These are phyloP conservation scores for Neonectria punicea DNA, from an alignment of 2,329 filamentous ascomycete species.

Conservation along the genomic window DNA sequence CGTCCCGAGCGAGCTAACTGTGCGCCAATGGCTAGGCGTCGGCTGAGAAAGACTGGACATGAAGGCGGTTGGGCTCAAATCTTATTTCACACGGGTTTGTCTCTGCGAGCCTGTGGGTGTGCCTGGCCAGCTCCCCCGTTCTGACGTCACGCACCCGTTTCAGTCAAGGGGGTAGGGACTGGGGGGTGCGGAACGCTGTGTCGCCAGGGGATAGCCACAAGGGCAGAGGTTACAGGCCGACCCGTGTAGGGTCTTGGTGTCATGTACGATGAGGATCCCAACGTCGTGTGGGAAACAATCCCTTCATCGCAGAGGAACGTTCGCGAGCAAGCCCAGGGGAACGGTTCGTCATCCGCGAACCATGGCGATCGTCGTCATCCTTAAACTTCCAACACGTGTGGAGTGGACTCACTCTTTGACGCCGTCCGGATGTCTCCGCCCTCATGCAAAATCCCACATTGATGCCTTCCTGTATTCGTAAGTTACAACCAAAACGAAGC, in stretches of 20 bases:
- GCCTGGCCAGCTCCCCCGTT: not conserved
- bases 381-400: slow-evolving; percentile 16
- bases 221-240: not conserved
- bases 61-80: slow-evolving; percentile 28
- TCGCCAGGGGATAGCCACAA: not conserved
- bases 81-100: slow-evolving; percentile 23
- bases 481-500: not conserved
- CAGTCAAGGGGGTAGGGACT: slow-evolving; percentile 16
- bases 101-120: slow-evolving; percentile 5
- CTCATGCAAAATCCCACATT: not conserved
- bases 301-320: slow-evolving; percentile 8
- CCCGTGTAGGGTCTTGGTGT: slow-evolving; percentile 17
- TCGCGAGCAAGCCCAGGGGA: slow-evolving; percentile 12
- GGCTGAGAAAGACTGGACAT: slow-evolving; percentile 37
- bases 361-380: slow-evolving; percentile 17
- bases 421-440: not conserved
- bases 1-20: slow-evolving; percentile 38
- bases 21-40: slow-evolving; percentile 35
- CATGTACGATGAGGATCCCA: slow-evolving; percentile 19
- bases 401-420: slow-evolving; percentile 4
- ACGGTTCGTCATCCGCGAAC: slow-evolving; percentile 20
- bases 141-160: slow-evolving; percentile 30
- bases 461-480: not conserved
- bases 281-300: slow-evolving; percentile 9
- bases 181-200: slow-evolving; percentile 21